Percentiles rank a stretch among this genome's conserved stretches.
Conservation (phyloP, 345 rosid species). For the Arabidopsis arenosa region DNA sequence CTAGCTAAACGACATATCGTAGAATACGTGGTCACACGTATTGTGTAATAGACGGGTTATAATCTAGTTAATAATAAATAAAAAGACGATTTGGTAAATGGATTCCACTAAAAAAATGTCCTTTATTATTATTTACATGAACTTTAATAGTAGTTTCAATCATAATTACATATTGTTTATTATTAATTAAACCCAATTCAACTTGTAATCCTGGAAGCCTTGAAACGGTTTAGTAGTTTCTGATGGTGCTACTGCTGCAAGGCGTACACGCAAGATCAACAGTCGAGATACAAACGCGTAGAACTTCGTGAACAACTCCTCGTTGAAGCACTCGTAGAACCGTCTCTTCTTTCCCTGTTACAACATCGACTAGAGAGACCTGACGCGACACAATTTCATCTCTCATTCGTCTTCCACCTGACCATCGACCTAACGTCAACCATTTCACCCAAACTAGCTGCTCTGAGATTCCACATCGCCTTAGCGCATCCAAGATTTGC, state of each 20-base stretch:
- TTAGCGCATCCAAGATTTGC: conserved; percentile 50
- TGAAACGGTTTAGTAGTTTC: conserved; percentile 37
- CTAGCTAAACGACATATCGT: too few relatives aligned
- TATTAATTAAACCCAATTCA: background rate
- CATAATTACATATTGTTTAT: background rate
- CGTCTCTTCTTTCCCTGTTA: conserved; percentile 50
- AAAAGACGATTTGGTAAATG: too few relatives aligned
- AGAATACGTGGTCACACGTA: too few relatives aligned
- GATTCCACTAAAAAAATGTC: too few relatives aligned
- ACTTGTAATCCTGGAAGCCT: background rate
- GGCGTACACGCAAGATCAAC: conserved; percentile 43
- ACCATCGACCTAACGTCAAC: conserved; percentile 80
- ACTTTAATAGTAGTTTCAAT: background rate
- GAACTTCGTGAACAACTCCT: conserved; percentile 73
- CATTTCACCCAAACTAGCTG: conserved; percentile 62
- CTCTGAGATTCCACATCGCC: conserved; percentile 55
- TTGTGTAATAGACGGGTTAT: too few relatives aligned
- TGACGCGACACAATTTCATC: conserved; percentile 63
- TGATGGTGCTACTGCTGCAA: conserved; percentile 42
- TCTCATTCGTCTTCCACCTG: conserved; percentile 65
- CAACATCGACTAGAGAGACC: conserved; percentile 56
- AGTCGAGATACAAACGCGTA: conserved; percentile 61
- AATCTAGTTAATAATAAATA: too few relatives aligned
- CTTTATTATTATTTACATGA: background rate
- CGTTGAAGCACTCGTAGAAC: conserved; percentile 63